These are phyloP conservation scores for Taiozyma sp. DNA, from an alignment of 1,139 yeast genomes.

Conservation along the genomic window DNA sequence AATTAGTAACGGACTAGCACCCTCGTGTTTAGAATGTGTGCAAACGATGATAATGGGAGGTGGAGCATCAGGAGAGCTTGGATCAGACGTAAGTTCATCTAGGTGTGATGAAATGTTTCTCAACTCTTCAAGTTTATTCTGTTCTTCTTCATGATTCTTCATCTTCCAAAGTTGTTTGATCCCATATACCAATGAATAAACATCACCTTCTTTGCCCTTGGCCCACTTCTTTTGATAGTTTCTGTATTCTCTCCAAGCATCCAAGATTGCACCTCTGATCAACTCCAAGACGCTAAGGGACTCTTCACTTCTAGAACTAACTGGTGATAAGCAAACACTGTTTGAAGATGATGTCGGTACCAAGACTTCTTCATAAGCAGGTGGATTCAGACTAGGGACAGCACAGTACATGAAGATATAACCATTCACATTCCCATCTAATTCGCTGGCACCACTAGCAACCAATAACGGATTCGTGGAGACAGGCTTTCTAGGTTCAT, in stretches of 20 bases:
- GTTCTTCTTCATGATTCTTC: constrained; percentile 23
- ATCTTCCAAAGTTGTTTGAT: constrained; percentile 54
- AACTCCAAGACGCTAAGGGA: constrained; percentile 43
- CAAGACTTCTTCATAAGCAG: constrained; percentile 21
- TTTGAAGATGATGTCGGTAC: constrained; percentile 3
- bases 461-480: constrained; percentile 64
- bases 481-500: constrained; percentile 60
- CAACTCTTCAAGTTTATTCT: constrained; percentile 16
- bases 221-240: constrained; percentile 52
- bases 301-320: constrained; percentile 18
- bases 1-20: constrained; percentile 55
- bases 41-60: constrained; percentile 70
- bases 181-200: constrained; percentile 54
- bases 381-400: constrained; percentile 41
- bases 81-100: constrained; percentile 33
- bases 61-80: constrained; percentile 44
- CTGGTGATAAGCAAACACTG: neutral
- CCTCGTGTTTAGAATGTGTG: constrained; percentile 50
- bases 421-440: constrained; percentile 72
- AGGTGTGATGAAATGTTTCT: constrained; percentile 20
- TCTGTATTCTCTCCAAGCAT: constrained; percentile 70
- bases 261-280: constrained; percentile 52
- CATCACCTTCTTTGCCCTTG: constrained; percentile 60
- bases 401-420: constrained; percentile 66
- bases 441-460: constrained; percentile 74